Evolutionary conservation across 345 rosid genomes (phyloP).

Genomic region (Toxicodendron radicans): DNA sequence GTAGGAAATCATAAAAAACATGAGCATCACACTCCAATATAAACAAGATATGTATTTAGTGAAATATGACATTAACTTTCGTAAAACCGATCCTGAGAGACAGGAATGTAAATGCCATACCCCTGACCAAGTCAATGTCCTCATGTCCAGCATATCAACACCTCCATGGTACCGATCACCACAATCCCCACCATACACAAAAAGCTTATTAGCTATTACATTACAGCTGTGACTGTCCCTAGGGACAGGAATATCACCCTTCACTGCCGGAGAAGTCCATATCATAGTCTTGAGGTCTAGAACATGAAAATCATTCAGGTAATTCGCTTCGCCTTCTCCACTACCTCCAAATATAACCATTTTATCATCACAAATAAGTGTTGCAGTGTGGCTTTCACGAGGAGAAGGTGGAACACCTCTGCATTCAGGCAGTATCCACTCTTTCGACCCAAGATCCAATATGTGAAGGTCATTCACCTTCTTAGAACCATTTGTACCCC

Average conservation of each 20-base stretch:
- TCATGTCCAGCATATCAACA: conserved; percentile 52
- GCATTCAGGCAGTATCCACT: conserved; percentile 53
- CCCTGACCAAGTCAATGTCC: conserved; percentile 61
- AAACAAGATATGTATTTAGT: neutral
- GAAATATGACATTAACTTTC: neutral
- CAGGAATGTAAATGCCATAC: conserved; percentile 29
- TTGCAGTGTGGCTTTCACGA: conserved; percentile 78
- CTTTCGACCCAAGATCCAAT: conserved; percentile 51
- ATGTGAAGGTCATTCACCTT: conserved; percentile 72
- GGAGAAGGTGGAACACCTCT: conserved; percentile 56
- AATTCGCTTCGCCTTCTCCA: conserved; percentile 78
- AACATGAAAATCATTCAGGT: conserved; percentile 67
- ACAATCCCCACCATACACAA: conserved; percentile 72
- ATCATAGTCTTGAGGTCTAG: conserved; percentile 60
- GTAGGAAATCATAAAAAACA: conserved; percentile 13
- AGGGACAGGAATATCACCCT: conserved; percentile 65
- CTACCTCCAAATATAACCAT: conserved; percentile 74
- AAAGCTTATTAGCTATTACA: conserved; percentile 44
- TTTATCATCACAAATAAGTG: conserved; percentile 44
- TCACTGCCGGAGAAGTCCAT: conserved; percentile 57
- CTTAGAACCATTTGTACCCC: conserved; percentile 71
- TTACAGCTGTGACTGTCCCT: conserved; percentile 73
- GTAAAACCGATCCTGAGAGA: neutral
- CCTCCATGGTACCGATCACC: conserved; percentile 69
- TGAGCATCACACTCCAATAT: neutral